Base-by-base conservation (phyloP, 495 filamentous ascomycete genomes). In the Xylaria longipes region DNA sequence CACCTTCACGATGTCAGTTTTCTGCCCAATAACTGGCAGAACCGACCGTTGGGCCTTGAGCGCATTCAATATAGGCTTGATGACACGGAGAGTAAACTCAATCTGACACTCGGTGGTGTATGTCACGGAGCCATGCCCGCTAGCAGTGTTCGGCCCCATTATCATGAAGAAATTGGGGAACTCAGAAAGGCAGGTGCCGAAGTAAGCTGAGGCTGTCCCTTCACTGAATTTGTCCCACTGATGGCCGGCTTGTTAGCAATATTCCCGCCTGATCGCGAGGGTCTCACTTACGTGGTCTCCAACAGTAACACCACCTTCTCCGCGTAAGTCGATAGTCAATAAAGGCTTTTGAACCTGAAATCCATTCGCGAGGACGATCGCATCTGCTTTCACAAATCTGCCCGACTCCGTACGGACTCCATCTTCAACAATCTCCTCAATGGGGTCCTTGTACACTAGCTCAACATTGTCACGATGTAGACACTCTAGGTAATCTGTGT, bases 161-260 rank as follows among this genome's bases (percentile, higher is more conserved):
- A 92, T 77, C 48, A 90, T 85, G 79, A 92, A 92, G 78, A 91
- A 88, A 68, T 92, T 92, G 0, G 90, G 90, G 75, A 90, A 92
- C 0, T 85, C 84, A 68, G 91, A 87, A 79, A 92, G 83, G 4
- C 89, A 88, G 54, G 87, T 87, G 5, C 89, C 89, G 65, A 87
- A 85, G 76, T 92, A 92, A 6, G 89, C 87, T 69, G 89, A 88
- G 0, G 90, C 78, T 0, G 88, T 88, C 17, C 82, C 88, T 39
- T 1, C 80, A 80, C 29, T 80, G 73, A 11, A 85, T 80, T 76
- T 80, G 85, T 62, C 82, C 78, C 20, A 81, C 83, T 27, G 84
- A 25, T 46, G 17, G 9, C 41, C 0, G 5, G 14, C n/a, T 15
- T 46, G 48, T 68, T 25, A 68, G 66, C 22, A 31, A 29, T 33